phyloP scores from a whole-genome alignment of 176 grass and related monocot species.

The Oryza glaberrima region DNA sequence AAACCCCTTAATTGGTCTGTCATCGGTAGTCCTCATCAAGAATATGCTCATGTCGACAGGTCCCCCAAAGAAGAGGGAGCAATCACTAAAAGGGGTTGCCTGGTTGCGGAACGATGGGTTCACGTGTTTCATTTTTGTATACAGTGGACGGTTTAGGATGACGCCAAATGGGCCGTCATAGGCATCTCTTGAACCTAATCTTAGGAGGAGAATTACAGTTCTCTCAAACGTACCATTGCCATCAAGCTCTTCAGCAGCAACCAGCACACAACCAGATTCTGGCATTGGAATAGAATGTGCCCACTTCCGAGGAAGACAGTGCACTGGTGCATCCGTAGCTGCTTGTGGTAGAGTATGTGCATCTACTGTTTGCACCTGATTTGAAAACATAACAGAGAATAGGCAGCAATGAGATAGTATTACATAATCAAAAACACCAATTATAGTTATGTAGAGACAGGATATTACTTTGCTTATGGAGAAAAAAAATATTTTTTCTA shows the following conservation, averaged over 20 bases:
- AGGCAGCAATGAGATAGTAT: neutral
- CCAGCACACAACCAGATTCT: constrained; percentile 77
- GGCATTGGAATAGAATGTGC: constrained; percentile 79
- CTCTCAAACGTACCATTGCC: constrained; percentile 66
- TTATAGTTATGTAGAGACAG: neutral
- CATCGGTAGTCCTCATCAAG: constrained; percentile 50
- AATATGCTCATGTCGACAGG: constrained; percentile 79
- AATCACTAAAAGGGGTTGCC: constrained; percentile 56
- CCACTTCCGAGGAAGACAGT: constrained; percentile 69
- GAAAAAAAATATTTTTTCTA: neutral
- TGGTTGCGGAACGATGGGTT: constrained; percentile 58
- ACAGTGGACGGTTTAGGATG: constrained; percentile 79
- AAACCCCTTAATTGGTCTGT: constrained; percentile 56
- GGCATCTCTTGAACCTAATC: constrained; percentile 61
- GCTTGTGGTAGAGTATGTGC: constrained; percentile 37
- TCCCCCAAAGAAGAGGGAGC: constrained; percentile 78
- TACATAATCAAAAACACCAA: neutral
- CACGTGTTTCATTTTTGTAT: constrained; percentile 80
- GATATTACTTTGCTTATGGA: constrained; percentile 1
- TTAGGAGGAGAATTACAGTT: constrained; percentile 80
- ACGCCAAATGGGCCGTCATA: constrained; percentile 73
- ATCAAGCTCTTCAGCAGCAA: constrained; percentile 88
- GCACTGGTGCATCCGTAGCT: constrained; percentile 30
- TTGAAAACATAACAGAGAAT: constrained; percentile 15
- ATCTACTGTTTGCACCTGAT: constrained; percentile 58